Evolutionary conservation across 164 flowering plant species (phyloP).

Genomic region (Vitis cinerea): DNA sequence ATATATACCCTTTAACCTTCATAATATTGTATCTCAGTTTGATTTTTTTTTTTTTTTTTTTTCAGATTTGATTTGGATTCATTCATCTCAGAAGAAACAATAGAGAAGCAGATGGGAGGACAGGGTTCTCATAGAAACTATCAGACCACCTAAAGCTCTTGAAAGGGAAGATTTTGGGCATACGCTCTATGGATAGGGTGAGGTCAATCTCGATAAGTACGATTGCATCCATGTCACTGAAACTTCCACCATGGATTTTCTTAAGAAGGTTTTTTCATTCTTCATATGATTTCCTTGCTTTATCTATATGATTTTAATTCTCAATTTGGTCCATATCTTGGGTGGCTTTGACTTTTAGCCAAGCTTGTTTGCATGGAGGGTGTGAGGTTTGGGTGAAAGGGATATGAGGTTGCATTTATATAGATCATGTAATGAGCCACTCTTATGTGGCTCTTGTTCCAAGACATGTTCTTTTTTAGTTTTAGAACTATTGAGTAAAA

Average conservation of each 20-base stretch:
- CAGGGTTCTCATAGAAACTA: conserved; percentile 71
- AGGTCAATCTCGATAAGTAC: conserved; percentile 69
- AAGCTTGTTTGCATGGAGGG: no score
- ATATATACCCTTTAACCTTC: no score
- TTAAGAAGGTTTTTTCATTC: conserved; percentile 52
- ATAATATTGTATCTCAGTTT: no score
- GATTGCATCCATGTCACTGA: conserved; percentile 89
- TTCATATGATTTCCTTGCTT: neutral
- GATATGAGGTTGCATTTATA: no score
- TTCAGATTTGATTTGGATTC: neutral
- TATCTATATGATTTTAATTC: no score
- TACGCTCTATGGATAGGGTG: conserved; percentile 99
- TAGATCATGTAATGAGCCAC: no score
- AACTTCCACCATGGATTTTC: conserved; percentile 93
- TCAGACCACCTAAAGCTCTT: conserved; percentile 86
- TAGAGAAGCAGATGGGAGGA: conserved; percentile 42
- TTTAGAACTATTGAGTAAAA: no score
- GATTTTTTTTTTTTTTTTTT: conserved; percentile 1
- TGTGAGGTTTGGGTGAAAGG: no score
- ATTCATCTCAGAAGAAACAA: neutral
- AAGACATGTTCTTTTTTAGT: no score
- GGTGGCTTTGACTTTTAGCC: no score
- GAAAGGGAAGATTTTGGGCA: conserved; percentile 70
- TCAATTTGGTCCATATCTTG: no score
- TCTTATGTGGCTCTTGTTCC: no score